Evolutionary conservation across 2,329 filamentous ascomycete species (phyloP).

Genomic region (Ambrosiella beaveri): DNA sequence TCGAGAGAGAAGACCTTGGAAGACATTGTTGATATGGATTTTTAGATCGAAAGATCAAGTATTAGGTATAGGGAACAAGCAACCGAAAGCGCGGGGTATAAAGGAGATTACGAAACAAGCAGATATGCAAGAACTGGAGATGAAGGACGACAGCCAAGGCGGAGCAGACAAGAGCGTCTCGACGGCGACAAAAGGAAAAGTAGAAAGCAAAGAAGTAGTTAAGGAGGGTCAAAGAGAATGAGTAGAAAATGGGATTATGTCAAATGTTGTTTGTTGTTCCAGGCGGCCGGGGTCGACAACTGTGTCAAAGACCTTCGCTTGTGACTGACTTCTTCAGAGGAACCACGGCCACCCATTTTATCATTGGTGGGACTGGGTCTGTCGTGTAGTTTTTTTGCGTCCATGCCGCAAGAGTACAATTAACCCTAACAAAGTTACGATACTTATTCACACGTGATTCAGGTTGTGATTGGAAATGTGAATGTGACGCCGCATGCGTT

Average conservation of each 20-base stretch:
- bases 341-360: background rate
- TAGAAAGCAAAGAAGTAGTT: background rate
- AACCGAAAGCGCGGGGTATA: constrained; percentile 1
- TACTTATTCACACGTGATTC: background rate
- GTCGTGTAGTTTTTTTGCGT: background rate
- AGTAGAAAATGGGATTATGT: background rate
- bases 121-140: background rate
- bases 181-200: background rate
- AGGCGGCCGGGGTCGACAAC: constrained; percentile 11
- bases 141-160: background rate
- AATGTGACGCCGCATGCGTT: too few species aligned
- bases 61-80: background rate
- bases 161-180: background rate
- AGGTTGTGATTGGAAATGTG: too few species aligned
- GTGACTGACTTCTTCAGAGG: background rate
- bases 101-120: background rate
- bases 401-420: background rate
- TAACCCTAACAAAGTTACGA: background rate
- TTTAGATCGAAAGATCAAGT: background rate
- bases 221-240: background rate
- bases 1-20: constrained; percentile 73
- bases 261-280: constrained; percentile 13
- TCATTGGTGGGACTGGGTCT: background rate
- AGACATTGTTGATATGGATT: constrained; percentile 19
- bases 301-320: background rate